Evolutionary conservation across 2,329 filamentous ascomycete species (phyloP).

Genomic region (Septoria linicola): DNA sequence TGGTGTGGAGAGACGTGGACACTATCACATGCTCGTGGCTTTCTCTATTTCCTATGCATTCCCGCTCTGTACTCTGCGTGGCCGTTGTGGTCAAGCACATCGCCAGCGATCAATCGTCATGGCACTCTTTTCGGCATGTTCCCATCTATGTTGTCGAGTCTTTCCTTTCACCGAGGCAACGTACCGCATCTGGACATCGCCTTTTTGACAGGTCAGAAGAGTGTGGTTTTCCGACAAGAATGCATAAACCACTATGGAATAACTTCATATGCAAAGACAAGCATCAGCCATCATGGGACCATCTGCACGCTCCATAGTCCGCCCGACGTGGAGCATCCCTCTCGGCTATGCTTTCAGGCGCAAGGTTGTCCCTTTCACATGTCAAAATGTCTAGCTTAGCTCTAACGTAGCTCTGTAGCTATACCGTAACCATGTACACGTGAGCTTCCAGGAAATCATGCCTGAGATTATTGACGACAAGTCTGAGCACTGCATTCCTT

Average conservation of each 20-base stretch:
- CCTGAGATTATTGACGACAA: constrained; percentile 70
- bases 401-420: not conserved
- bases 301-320: not conserved
- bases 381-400: constrained; percentile 13
- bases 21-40: no score
- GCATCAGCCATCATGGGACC: constrained; percentile 10
- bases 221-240: no score
- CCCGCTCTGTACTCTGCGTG: no score
- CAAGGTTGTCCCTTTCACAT: constrained; percentile 24
- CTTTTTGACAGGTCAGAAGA: no score
- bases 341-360: constrained; percentile 10
- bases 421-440: constrained; percentile 6
- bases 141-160: not conserved
- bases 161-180: not conserved
- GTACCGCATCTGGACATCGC: no score
- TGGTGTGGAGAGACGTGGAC: no score
- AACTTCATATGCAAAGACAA: no score
- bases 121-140: not conserved
- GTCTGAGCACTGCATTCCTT: constrained; percentile 72
- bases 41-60: no score
- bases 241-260: no score
- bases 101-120: not conserved
- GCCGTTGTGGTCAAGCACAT: no score
- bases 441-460: constrained; percentile 39
- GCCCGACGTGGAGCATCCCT: not conserved